Conservation (phyloP, 2,329 filamentous ascomycete genomes). For the Neophaeococcomyces aloes region DNA sequence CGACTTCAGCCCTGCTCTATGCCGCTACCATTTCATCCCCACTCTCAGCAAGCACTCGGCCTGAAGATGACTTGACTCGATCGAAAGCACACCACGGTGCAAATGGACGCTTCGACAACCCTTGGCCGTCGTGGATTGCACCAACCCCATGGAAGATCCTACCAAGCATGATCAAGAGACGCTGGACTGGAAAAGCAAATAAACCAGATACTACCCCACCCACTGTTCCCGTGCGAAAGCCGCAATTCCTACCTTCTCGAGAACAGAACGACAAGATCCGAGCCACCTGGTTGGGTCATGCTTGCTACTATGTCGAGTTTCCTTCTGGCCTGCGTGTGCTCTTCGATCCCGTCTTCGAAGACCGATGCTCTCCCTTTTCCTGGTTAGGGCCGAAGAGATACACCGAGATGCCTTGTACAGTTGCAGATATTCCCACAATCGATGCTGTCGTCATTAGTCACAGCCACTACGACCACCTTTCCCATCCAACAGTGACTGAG, state of each 20-base stretch:
- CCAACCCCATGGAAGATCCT: slow-evolving; percentile 12
- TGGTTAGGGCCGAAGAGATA: slow-evolving; percentile 63
- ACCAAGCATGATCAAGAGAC: slow-evolving; percentile 24
- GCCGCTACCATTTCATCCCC: slow-evolving; percentile 32
- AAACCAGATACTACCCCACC: slow-evolving; percentile 53
- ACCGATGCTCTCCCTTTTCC: slow-evolving; percentile 68
- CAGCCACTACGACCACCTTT: slow-evolving; percentile 88
- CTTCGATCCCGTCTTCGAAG: slow-evolving; percentile 88
- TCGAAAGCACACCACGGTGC: slow-evolving; percentile 32
- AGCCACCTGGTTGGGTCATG: slow-evolving; percentile 91
- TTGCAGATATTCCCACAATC: slow-evolving; percentile 60
- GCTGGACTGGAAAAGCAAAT: slow-evolving; percentile 41
- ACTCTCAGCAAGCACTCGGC: slow-evolving; percentile 23
- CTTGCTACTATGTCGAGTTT: slow-evolving; percentile 87
- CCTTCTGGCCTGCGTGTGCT: slow-evolving; percentile 75
- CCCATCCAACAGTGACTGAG: slow-evolving; percentile 61
- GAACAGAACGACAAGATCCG: slow-evolving; percentile 50
- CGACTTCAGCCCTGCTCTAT: slow-evolving; percentile 31
- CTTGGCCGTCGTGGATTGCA: slow-evolving; percentile 31
- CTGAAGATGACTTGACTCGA: slow-evolving; percentile 29
- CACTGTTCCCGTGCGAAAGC: slow-evolving; percentile 56
- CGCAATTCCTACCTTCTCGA: slow-evolving; percentile 55
- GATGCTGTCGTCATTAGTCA: slow-evolving; percentile 64
- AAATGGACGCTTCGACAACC: slow-evolving; percentile 31
- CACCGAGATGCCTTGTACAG: slow-evolving; percentile 63